Base-by-base conservation (phyloP, 176 grass and related monocot species). In the Cenchrus purpureus region DNA sequence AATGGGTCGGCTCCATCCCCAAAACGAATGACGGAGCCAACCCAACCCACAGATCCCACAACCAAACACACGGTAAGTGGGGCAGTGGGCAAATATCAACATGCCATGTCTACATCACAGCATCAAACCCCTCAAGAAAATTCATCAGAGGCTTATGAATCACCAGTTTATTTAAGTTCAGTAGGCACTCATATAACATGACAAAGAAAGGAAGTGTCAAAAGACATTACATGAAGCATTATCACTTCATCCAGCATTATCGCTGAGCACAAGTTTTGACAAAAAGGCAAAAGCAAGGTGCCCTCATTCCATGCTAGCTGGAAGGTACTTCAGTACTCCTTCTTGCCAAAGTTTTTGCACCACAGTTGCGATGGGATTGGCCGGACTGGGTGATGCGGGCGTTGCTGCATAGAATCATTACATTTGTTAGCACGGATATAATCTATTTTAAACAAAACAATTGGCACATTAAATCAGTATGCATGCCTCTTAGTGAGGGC, bases 341-440 rank as follows among this genome's bases (percentile, higher is more conserved):
- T 93, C 20, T 95, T 95, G 65, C 96, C 96, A 71, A 98, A 98
- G 88, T 98, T 98, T 79, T 98, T 95, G 93, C 96, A 98, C 96
- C 96, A 98, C 14, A 98, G 89, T 82, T 98, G 96, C 12, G 96
- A 98, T 28, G 96, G 96, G 73, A 98, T 95, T 12, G 93, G 96
- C 28, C 95, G 93, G 16, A 98, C 93, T 12, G 95, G 95, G 34
- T 98, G 83, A 79, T 98, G 95, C 0, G 95, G 95, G 63, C 95
- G 89, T 98, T 98, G 93, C 95, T 98, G 95, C 71, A 91, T 10
- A 73, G 52, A 67, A 89, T 12, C 10, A 85, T 28, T 25, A 71
- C 19, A 85, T 46, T 2, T 13, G 52, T 86, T 34, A 88, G 62
- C 0, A 42, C n/a, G 28, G 12, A 8, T 22, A 66, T 17, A 73